phyloP scores from a whole-genome alignment of 306 rosid species.

The Rosa multiflora region DNA sequence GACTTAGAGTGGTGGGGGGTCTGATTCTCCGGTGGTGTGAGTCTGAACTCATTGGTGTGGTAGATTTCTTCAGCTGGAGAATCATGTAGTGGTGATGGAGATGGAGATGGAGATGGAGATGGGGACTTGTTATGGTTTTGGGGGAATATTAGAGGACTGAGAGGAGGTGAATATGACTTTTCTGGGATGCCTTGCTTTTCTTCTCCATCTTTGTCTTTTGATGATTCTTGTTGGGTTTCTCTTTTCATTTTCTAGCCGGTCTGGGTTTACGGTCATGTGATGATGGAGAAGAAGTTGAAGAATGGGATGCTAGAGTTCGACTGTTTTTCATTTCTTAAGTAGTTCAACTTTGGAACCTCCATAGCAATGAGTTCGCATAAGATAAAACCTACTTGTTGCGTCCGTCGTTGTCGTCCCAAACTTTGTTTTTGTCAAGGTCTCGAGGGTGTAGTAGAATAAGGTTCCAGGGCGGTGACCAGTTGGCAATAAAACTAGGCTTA shows the following conservation, averaged over 20 bases:
- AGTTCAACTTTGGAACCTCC: not conserved
- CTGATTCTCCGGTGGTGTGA: constrained; percentile 24
- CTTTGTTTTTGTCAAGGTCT: not conserved
- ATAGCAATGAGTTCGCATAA: not conserved
- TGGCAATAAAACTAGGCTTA: not conserved
- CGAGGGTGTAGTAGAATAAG: not conserved
- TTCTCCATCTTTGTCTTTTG: constrained; percentile 3
- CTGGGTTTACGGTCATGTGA: not conserved
- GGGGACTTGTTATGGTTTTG: constrained; percentile 21
- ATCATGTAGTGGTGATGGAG: constrained; percentile 43
- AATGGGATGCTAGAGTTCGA: not conserved
- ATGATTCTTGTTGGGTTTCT: not conserved
- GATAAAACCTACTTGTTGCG: not conserved
- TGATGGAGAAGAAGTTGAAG: not conserved
- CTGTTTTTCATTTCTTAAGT: not conserved
- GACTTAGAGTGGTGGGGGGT: constrained; percentile 15
- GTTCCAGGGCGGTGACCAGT: constrained; percentile 10
- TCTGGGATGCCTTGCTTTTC: constrained; percentile 23
- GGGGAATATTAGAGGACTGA: constrained; percentile 1
- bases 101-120: constrained; percentile 46
- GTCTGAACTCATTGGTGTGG: constrained; percentile 26
- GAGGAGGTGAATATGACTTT: constrained; percentile 33
- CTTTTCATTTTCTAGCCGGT: not conserved
- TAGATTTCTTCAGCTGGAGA: constrained; percentile 37
- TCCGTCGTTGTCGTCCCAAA: constrained; percentile 6